phyloP scores from a whole-genome alignment of 176 grass and related monocot species.

The Aegilops sharonensis region DNA sequence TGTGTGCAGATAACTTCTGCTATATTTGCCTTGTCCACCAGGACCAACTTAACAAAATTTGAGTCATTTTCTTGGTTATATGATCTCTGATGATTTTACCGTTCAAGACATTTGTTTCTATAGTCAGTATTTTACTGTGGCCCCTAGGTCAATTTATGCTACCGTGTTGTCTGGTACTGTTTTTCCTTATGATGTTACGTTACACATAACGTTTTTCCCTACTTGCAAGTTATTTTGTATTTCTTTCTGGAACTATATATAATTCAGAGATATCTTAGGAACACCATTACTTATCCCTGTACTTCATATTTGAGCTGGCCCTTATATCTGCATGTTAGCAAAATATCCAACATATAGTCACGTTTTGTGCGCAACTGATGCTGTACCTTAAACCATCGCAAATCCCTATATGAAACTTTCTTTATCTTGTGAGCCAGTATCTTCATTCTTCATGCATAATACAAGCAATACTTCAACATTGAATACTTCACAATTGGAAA shows the following conservation, averaged over 20 bases:
- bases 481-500: background rate
- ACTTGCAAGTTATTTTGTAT: background rate
- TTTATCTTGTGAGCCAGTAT: background rate
- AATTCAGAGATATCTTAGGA: background rate
- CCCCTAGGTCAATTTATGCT: too few relatives aligned
- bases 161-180: background rate
- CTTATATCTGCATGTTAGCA: background rate
- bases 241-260: background rate
- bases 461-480: background rate
- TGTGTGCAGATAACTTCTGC: too few relatives aligned
- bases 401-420: background rate
- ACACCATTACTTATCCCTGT: background rate
- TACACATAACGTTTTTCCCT: background rate
- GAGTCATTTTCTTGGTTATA: too few relatives aligned
- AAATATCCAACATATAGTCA: conserved; percentile 1
- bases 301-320: background rate
- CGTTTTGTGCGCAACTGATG: background rate
- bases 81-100: too few relatives aligned
- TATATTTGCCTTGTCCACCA: too few relatives aligned
- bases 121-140: too few relatives aligned
- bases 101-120: too few relatives aligned
- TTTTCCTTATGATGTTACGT: background rate
- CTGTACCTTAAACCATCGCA: background rate
- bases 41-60: too few relatives aligned
- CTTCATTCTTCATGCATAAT: conserved; percentile 1